Percentiles rank a stretch among this genome's conserved stretches.
These are phyloP conservation scores for Lasiodiplodia sp. DNA, from an alignment of 2,329 filamentous ascomycete species.

Conservation along the genomic window DNA sequence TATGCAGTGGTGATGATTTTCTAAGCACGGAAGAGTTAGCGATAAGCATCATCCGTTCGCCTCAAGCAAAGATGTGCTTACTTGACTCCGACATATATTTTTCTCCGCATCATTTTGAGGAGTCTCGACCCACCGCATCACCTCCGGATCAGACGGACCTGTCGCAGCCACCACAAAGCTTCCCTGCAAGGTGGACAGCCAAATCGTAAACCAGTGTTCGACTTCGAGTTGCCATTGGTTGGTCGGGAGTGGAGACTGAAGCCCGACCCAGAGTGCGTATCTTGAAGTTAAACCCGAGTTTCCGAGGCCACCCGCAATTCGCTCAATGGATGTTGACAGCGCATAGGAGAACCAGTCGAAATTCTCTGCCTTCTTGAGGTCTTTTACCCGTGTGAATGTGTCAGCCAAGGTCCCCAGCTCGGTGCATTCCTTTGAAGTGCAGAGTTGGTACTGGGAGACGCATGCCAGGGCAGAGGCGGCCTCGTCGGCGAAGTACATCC, in stretches of 20 bases:
- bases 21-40: neutral
- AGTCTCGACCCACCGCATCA: neutral
- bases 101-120: neutral
- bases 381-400: neutral
- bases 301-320: neutral
- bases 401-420: neutral
- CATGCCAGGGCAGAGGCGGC: slow-evolving; percentile 30
- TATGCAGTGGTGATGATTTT: slow-evolving; percentile 31
- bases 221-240: slow-evolving; percentile 34
- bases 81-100: neutral
- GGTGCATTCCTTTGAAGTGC: slow-evolving; percentile 30
- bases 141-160: neutral
- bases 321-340: neutral
- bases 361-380: neutral
- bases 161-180: slow-evolving; percentile 7
- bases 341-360: neutral
- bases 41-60: too few relatives aligned
- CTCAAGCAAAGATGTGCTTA: neutral
- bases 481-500: slow-evolving; percentile 10
- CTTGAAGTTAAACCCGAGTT: slow-evolving; percentile 15
- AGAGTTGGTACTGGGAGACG: slow-evolving; percentile 22
- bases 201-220: slow-evolving; percentile 27
- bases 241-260: slow-evolving; percentile 24
- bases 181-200: slow-evolving; percentile 30
- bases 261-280: neutral